phyloP scores from a whole-genome alignment of 176 grass and related monocot genomes.

The Rhipidocladum racemiflorum region DNA sequence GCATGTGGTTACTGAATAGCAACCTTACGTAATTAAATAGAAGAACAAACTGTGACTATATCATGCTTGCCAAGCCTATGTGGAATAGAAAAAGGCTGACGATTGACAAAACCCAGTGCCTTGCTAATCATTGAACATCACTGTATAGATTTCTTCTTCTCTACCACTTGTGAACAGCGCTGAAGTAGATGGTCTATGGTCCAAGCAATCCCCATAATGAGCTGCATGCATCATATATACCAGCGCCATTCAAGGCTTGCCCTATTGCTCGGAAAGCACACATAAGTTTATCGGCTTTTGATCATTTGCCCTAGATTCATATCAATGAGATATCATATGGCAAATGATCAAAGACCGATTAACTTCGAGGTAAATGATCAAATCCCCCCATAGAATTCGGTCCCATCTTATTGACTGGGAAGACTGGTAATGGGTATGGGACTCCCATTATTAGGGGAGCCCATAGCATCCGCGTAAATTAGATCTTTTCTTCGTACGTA shows the following conservation, averaged over 20 bases:
- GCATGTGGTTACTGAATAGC: neutral
- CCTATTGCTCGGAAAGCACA: slow-evolving; percentile 16
- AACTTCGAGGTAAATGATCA: too few relatives aligned
- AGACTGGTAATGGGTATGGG: neutral
- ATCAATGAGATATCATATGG: too few relatives aligned
- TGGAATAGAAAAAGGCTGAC: neutral
- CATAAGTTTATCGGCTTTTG: too few relatives aligned
- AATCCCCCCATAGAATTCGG: too few relatives aligned
- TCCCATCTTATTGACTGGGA: slow-evolving; percentile 23
- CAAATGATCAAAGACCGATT: too few relatives aligned
- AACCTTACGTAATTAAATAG: neutral
- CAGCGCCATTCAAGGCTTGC: slow-evolving; percentile 16
- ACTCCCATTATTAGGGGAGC: neutral
- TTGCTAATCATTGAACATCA: slow-evolving; percentile 16
- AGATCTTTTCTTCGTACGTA: neutral
- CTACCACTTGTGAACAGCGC: neutral
- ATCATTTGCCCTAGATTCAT: too few relatives aligned
- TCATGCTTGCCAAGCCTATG: neutral
- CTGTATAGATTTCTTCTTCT: neutral
- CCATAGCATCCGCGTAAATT: neutral
- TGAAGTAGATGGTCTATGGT: slow-evolving; percentile 32
- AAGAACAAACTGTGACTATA: neutral
- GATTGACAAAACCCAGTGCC: neutral
- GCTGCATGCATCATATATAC: neutral
- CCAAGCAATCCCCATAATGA: slow-evolving; percentile 14